A percentile compares a stretch with the other conserved stretches of the same genome.
These are phyloP conservation scores for Kalanchoe fedtschenkoi DNA, from an alignment of 164 flowering plant genomes.

Conservation along the genomic window DNA sequence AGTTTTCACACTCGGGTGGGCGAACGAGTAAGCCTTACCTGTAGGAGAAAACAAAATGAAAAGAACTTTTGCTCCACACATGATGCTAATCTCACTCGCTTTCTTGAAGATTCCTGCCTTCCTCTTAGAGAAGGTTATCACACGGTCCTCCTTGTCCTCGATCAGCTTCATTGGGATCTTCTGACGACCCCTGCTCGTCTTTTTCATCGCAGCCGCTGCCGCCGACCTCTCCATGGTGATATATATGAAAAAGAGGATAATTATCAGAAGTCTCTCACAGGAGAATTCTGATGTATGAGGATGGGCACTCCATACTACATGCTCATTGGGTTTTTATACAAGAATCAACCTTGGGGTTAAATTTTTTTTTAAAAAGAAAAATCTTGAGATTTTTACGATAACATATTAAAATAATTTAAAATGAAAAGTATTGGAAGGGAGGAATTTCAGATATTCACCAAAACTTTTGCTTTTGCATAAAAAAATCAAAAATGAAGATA, in stretches of 20 bases:
- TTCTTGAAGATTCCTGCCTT: conserved; percentile 7
- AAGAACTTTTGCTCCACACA: conserved; percentile 8
- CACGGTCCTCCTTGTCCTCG: conserved; percentile 3
- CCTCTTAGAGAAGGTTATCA: conserved; percentile 4
- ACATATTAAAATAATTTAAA: background rate
- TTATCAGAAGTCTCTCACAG: background rate
- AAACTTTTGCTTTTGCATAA: background rate
- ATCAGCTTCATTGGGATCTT: conserved; percentile 4
- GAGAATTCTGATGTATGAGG: background rate
- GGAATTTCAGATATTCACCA: background rate
- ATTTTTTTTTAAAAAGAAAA: too few species aligned
- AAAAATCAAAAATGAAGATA: background rate
- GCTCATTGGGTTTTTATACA: background rate
- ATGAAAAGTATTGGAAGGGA: background rate
- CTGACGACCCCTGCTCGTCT: conserved; percentile 6
- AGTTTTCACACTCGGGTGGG: background rate
- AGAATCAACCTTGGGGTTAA: background rate
- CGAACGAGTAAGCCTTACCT: conserved; percentile 3
- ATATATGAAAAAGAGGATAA: background rate
- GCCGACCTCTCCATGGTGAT: background rate
- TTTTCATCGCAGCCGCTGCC: background rate
- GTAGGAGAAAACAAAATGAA: conserved; percentile 5
- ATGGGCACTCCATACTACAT: background rate
- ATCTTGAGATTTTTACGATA: background rate
- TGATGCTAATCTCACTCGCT: conserved; percentile 5